Evolutionary conservation across 305 asterid species (phyloP).

Genomic region (Solanum hybrid): DNA sequence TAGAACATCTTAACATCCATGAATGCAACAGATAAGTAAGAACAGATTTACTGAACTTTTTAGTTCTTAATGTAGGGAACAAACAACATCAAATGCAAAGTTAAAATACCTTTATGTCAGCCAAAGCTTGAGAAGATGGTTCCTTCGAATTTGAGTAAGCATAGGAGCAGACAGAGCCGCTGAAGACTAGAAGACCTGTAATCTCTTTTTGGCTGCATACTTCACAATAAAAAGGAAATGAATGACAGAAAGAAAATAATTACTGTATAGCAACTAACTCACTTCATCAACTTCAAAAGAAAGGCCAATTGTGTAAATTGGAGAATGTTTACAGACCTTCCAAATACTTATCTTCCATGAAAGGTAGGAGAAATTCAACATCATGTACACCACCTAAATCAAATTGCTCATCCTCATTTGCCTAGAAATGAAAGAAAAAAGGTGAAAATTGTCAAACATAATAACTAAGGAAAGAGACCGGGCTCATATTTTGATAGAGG

Average conservation of each 20-base stretch:
- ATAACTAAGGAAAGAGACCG: not conserved
- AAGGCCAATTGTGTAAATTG: conserved; percentile 5
- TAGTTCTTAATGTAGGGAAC: not conserved
- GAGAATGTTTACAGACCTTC: conserved; percentile 49
- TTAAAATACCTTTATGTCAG: conserved; percentile 68
- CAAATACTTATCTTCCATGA: conserved; percentile 52
- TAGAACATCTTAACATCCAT: not conserved
- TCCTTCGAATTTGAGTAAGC: conserved; percentile 75
- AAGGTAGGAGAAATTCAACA: conserved; percentile 87
- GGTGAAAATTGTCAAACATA: not conserved
- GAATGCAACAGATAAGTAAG: not conserved
- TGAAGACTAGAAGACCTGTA: conserved; percentile 60
- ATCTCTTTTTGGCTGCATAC: conserved; percentile 61
- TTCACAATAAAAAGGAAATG: conserved; percentile 26
- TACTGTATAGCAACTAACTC: not conserved
- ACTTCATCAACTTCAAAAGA: not conserved
- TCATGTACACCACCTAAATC: conserved; percentile 56
- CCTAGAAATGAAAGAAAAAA: conserved; percentile 27
- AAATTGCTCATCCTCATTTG: conserved; percentile 54
- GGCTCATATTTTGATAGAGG: not conserved
- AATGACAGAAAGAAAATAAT: not conserved
- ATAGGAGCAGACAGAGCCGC: conserved; percentile 70
- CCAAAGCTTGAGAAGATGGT: conserved; percentile 70
- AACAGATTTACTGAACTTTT: not conserved
- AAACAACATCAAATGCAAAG: conserved; percentile 6